Conservation (phyloP, 2,329 filamentous ascomycete species). For the Saccharata proteae region DNA sequence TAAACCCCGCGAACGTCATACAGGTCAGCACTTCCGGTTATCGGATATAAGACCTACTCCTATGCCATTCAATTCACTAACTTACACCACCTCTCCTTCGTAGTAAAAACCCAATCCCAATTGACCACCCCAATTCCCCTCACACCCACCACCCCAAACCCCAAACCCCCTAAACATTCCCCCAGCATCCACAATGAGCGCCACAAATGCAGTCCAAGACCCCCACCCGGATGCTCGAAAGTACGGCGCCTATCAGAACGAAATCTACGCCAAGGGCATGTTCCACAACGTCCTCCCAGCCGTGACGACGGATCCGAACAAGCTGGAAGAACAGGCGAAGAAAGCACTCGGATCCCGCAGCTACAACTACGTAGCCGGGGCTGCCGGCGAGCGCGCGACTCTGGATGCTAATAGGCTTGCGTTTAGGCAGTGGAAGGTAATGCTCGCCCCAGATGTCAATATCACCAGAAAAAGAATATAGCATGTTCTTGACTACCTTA, state of each 20-base stretch:
- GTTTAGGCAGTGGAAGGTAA: constrained; percentile 40
- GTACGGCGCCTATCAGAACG: constrained; percentile 28
- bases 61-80: too few species aligned
- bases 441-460: too few species aligned
- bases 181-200: constrained; percentile 2
- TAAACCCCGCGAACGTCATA: too few species aligned
- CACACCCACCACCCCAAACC: too few species aligned
- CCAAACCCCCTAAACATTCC: too few species aligned
- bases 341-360: constrained; percentile 34
- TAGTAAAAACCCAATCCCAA: too few species aligned
- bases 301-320: constrained; percentile 48
- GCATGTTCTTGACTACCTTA: too few species aligned
- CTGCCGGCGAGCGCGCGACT: constrained; percentile 49
- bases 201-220: constrained; percentile 2
- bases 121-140: too few species aligned
- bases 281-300: constrained; percentile 35
- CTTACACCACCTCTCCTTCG: too few species aligned
- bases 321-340: constrained; percentile 43
- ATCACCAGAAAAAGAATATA: too few species aligned
- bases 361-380: constrained; percentile 51
- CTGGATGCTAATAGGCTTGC: constrained; percentile 48
- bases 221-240: constrained; percentile 12
- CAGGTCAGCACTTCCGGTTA: too few species aligned
- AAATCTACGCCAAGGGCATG: constrained; percentile 43
- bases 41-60: too few species aligned